Percentiles rank a stretch among this genome's conserved stretches.
These are phyloP conservation scores for Teratosphaeria viscida DNA, from an alignment of 2,329 filamentous ascomycete species.

Conservation along the genomic window DNA sequence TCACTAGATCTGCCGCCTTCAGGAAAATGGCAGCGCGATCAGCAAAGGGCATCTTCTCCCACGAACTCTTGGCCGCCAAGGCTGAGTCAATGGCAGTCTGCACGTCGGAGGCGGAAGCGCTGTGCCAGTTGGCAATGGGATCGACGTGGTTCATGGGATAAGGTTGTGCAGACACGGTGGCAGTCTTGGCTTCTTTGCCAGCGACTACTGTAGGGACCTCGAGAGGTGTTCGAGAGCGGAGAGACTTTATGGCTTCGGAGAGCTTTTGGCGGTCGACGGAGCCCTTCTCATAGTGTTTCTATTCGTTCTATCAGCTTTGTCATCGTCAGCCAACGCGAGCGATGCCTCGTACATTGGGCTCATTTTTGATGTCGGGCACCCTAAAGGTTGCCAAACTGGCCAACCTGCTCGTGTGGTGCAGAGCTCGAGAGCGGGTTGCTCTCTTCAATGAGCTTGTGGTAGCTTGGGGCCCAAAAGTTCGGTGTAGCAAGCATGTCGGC, in stretches of 20 bases:
- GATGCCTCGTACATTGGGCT: conserved; percentile 68
- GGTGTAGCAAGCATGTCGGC: neutral
- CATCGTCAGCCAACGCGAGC: neutral
- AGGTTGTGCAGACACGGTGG: conserved; percentile 56
- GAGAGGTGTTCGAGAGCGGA: conserved; percentile 59
- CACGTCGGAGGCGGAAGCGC: conserved; percentile 67
- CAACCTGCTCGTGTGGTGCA: conserved; percentile 16
- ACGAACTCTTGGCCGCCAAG: conserved; percentile 72
- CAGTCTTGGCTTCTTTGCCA: conserved; percentile 55
- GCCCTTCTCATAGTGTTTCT: conserved; percentile 85
- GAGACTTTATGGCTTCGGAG: conserved; percentile 57
- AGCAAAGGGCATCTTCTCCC: conserved; percentile 78
- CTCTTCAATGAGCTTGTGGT: neutral
- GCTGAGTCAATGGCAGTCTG: conserved; percentile 71
- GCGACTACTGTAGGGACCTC: conserved; percentile 75
- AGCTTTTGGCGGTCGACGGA: conserved; percentile 70
- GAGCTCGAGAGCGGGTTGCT: conserved; percentile 4
- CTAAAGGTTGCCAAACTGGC: conserved; percentile 74
- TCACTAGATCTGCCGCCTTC: conserved; percentile 85
- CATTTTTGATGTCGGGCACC: conserved; percentile 76
- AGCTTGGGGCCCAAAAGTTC: neutral
- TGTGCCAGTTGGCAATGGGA: conserved; percentile 72
- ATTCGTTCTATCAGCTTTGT: conserved; percentile 1
- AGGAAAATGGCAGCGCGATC: conserved; percentile 90
- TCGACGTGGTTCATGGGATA: conserved; percentile 74